Conservation (phyloP, 2,329 filamentous ascomycete species). For the Aspergillus neotritici region DNA sequence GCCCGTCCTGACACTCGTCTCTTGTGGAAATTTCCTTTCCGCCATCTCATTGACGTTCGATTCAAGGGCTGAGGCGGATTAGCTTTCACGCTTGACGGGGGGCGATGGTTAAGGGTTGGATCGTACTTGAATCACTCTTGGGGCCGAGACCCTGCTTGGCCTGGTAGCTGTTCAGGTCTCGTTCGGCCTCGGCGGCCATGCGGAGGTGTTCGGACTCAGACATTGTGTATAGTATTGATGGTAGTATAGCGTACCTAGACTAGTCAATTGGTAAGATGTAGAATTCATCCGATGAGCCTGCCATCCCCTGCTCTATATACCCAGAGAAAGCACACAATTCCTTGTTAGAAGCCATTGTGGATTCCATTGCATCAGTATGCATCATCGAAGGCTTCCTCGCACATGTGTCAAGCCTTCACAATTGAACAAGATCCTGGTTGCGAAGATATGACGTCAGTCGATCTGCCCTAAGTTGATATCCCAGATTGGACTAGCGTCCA, state of each 20-base stretch:
- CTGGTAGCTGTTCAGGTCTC: conserved; percentile 37
- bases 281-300: no score
- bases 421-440: no score
- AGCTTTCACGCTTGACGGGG: neutral
- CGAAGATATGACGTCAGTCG: no score
- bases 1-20: conserved; percentile 34
- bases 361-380: conserved; percentile 27
- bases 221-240: conserved; percentile 13
- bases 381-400: conserved; percentile 20
- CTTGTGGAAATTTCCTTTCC: conserved; percentile 33
- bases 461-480: conserved; percentile 18
- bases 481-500: conserved; percentile 11
- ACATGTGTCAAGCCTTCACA: no score
- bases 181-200: conserved; percentile 31
- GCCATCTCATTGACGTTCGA: conserved; percentile 39
- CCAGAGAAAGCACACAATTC: neutral
- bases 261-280: no score
- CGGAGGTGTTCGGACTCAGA: conserved; percentile 21
- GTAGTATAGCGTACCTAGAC: neutral
- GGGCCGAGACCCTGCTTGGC: conserved; percentile 35
- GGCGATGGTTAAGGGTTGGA: neutral
- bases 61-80: conserved; percentile 27
- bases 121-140: conserved; percentile 38
- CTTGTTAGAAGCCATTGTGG: no score
- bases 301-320: neutral